A percentile compares a stretch with the other conserved stretches of the same genome.
Evolutionary conservation across 2,329 filamentous ascomycete species (phyloP).

Genomic region (Neofusicoccum cordaticola): DNA sequence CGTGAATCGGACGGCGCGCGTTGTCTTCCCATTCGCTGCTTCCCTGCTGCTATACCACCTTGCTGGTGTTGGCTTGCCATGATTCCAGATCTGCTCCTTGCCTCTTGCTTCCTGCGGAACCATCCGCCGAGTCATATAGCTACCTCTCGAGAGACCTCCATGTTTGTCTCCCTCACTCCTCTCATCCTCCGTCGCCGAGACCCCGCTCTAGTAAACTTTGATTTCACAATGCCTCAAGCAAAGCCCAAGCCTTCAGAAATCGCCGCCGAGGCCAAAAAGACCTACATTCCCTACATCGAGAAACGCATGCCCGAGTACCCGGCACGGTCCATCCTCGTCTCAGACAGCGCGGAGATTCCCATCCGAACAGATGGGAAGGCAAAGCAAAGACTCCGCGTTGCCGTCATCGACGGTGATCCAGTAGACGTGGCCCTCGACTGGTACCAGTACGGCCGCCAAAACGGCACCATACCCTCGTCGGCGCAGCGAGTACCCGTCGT

Average conservation of each 20-base stretch:
- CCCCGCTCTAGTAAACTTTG: background rate
- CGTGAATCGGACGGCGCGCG: conserved; percentile 12
- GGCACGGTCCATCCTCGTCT: conserved; percentile 59
- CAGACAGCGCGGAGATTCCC: conserved; percentile 34
- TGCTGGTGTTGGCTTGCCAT: conserved; percentile 7
- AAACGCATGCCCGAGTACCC: conserved; percentile 54
- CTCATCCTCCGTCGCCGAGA: background rate
- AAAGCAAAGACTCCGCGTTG: conserved; percentile 40
- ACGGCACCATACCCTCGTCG: background rate
- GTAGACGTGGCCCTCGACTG: conserved; percentile 58
- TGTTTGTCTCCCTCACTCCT: background rate
- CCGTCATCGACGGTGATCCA: conserved; percentile 46
- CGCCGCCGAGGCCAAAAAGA: conserved; percentile 68
- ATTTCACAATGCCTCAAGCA: conserved; percentile 52
- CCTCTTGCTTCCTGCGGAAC: conserved; percentile 13
- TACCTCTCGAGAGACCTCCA: background rate
- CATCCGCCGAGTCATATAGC: conserved; percentile 8
- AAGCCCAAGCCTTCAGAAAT: conserved; percentile 67
- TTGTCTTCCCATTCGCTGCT: conserved; percentile 18
- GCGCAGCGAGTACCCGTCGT: conserved; percentile 58
- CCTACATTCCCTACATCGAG: conserved; percentile 65
- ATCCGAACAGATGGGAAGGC: conserved; percentile 49
- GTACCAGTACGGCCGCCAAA: conserved; percentile 41
- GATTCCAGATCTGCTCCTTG: conserved; percentile 13
- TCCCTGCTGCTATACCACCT: conserved; percentile 15